Evolutionary conservation across 1,139 yeast species (phyloP).

Genomic region (Nakaseomyces sp.): DNA sequence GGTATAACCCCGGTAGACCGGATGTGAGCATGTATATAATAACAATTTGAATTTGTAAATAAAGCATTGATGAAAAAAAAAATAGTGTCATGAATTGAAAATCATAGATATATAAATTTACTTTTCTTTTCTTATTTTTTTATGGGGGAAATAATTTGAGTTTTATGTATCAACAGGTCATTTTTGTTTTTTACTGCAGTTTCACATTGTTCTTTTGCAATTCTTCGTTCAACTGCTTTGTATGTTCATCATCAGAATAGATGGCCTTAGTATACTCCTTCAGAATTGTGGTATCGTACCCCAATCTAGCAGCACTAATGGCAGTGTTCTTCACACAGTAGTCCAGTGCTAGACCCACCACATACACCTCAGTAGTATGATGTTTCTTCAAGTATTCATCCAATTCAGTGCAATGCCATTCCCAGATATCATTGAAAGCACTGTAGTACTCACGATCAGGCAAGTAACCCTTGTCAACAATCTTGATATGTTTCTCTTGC

Average conservation of each 20-base stretch:
- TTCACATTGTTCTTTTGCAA: slow-evolving; percentile 13
- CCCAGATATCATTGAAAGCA: slow-evolving; percentile 80
- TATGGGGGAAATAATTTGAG: background rate
- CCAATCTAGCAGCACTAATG: slow-evolving; percentile 50
- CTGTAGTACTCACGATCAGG: slow-evolving; percentile 78
- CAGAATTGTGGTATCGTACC: slow-evolving; percentile 56
- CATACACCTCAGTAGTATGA: slow-evolving; percentile 50
- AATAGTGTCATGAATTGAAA: too few relatives aligned
- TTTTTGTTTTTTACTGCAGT: background rate
- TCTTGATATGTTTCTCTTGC: slow-evolving; percentile 23
- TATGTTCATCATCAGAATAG: slow-evolving; percentile 27
- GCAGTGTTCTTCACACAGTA: slow-evolving; percentile 77
- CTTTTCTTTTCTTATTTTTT: background rate
- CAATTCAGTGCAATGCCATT: slow-evolving; percentile 59
- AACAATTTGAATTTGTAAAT: background rate
- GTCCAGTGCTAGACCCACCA: slow-evolving; percentile 82
- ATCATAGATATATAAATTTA: background rate
- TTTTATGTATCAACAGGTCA: too few relatives aligned
- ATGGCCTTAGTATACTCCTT: slow-evolving; percentile 46
- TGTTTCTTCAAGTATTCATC: slow-evolving; percentile 37
- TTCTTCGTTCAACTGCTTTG: slow-evolving; percentile 15
- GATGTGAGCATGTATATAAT: slow-evolving; percentile 48
- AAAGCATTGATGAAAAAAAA: background rate
- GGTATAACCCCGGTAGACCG: slow-evolving; percentile 97
- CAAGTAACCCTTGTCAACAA: slow-evolving; percentile 63